These are phyloP conservation scores for Glebionis coronaria DNA, from an alignment of 129 eudicot species.

Conservation along the genomic window DNA sequence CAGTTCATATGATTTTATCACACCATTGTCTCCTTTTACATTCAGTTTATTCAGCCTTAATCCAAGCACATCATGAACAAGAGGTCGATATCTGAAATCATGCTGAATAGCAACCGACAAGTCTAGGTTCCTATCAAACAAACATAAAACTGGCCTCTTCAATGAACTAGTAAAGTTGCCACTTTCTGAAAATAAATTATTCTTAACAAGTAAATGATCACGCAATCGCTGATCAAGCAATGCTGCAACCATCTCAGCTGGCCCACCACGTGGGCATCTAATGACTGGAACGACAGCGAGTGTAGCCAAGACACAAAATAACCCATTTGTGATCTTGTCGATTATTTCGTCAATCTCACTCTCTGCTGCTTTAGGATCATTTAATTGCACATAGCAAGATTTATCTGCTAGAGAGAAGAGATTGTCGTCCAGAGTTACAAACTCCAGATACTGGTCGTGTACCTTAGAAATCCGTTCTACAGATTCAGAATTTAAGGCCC, in stretches of 20 bases:
- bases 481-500: conserved; percentile 65
- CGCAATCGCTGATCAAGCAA: conserved; percentile 79
- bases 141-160: conserved; percentile 46
- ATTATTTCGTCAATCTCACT: conserved; percentile 78
- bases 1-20: conserved; percentile 74
- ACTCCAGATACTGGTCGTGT: conserved; percentile 93
- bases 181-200: conserved; percentile 58
- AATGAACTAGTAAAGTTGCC: conserved; percentile 10
- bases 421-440: conserved; percentile 78
- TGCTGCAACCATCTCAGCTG: conserved; percentile 95
- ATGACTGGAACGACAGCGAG: conserved; percentile 86
- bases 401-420: conserved; percentile 74
- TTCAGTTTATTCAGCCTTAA: conserved; percentile 74
- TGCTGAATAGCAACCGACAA: conserved; percentile 86
- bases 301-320: conserved; percentile 90
- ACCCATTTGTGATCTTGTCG: conserved; percentile 69
- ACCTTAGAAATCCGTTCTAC: conserved; percentile 67
- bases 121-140: conserved; percentile 89
- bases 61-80: conserved; percentile 95
- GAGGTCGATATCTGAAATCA: conserved; percentile 81
- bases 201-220: conserved; percentile 84
- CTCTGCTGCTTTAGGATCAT: conserved; percentile 84
- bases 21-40: conserved; percentile 82
- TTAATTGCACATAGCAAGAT: conserved; percentile 70
- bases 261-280: conserved; percentile 86